phyloP scores from a whole-genome alignment of 2,329 filamentous ascomycete genomes.

The Harringtonia aguacate region DNA sequence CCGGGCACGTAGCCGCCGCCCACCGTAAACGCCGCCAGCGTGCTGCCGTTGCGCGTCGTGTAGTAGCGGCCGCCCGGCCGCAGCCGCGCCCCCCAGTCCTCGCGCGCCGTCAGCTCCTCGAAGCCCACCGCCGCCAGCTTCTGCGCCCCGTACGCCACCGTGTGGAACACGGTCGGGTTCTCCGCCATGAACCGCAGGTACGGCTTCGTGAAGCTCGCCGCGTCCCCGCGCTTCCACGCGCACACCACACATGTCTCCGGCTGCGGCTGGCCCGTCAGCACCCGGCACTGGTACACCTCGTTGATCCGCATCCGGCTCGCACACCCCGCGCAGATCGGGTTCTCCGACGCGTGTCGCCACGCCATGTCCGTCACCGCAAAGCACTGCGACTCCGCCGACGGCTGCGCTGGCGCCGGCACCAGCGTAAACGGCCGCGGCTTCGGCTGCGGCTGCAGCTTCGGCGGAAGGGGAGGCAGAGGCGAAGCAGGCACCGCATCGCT shows the following conservation, averaged over 20 bases:
- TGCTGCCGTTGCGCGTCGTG: constrained; percentile 24
- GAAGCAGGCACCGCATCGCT: no score
- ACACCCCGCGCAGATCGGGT: constrained; percentile 27
- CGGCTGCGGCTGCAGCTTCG: no score
- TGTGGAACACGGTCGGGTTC: constrained; percentile 91
- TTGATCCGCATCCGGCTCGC: constrained; percentile 21
- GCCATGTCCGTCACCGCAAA: constrained; percentile 37
- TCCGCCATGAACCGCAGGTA: constrained; percentile 80
- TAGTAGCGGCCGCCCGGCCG: constrained; percentile 49
- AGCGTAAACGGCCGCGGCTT: not conserved
- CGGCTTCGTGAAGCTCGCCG: constrained; percentile 65
- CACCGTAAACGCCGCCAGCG: constrained; percentile 26
- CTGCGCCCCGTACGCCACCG: constrained; percentile 66
- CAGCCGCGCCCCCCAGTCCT: constrained; percentile 64
- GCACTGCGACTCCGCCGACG: constrained; percentile 14
- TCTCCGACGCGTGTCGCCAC: constrained; percentile 21
- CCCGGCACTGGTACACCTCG: constrained; percentile 4
- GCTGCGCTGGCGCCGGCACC: not conserved
- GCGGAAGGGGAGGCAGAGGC: no score
- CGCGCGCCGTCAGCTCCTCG: constrained; percentile 65
- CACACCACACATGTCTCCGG: constrained; percentile 23
- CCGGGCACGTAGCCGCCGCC: constrained; percentile 23
- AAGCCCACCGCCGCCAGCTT: constrained; percentile 66
- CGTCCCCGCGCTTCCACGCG: constrained; percentile 28
- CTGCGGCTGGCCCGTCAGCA: not conserved